Evolutionary conservation across 805 yeast genomes (phyloP).

Genomic region (Candida schatavii): DNA sequence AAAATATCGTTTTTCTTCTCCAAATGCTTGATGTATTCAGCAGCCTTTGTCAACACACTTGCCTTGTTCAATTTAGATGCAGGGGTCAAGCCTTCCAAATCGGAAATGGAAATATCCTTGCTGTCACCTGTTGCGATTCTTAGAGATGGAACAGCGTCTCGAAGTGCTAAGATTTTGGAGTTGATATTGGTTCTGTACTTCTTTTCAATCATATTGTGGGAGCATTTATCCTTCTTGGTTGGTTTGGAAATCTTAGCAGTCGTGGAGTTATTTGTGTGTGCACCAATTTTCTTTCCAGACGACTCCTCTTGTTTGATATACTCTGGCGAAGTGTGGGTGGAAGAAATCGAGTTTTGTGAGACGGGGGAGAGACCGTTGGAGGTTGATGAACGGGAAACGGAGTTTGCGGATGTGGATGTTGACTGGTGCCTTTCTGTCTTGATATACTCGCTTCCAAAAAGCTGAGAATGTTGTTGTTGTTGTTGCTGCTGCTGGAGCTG

Average conservation of each 20-base stretch:
- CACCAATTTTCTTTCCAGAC: neutral
- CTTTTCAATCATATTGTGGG: constrained; percentile 80
- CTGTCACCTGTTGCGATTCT: constrained; percentile 56
- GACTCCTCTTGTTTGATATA: constrained; percentile 9
- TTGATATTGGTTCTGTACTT: constrained; percentile 78
- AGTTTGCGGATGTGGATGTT: constrained; percentile 14
- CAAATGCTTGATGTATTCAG: constrained; percentile 73
- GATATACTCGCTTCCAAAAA: neutral
- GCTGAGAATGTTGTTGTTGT: neutral
- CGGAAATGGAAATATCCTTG: constrained; percentile 37
- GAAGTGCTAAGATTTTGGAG: constrained; percentile 61
- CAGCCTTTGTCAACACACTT: constrained; percentile 69
- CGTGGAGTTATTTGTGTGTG: constrained; percentile 1
- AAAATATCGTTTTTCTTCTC: constrained; percentile 57
- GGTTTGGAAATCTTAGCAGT: constrained; percentile 38
- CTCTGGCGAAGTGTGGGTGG: constrained; percentile 19
- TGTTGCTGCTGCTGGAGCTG: constrained; percentile 6
- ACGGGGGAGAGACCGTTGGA: constrained; percentile 20
- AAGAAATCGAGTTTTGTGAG: constrained; percentile 14
- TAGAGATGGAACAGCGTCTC: constrained; percentile 77
- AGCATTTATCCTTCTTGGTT: constrained; percentile 53
- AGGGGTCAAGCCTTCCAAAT: constrained; percentile 72
- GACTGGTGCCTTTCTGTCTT: constrained; percentile 6
- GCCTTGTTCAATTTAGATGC: constrained; percentile 79
- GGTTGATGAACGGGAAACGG: constrained; percentile 14